These are phyloP conservation scores for Pythium aphanidermatum DNA, from an alignment of 352 stramenopile species.

Conservation along the genomic window DNA sequence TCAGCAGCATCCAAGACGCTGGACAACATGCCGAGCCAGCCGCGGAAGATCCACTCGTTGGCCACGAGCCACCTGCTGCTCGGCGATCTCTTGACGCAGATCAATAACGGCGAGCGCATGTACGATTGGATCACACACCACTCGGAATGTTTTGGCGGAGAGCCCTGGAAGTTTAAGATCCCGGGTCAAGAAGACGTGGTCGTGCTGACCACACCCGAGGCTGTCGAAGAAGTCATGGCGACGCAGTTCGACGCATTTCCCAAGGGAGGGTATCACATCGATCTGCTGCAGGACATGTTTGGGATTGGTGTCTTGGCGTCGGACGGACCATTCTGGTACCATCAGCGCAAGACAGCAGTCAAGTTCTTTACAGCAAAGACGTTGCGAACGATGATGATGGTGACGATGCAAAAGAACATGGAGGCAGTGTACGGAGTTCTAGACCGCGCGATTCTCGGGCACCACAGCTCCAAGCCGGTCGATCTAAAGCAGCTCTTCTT, in stretches of 20 bases:
- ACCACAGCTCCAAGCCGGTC: background rate
- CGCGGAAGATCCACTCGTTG: slow-evolving; percentile 25
- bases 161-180: slow-evolving; percentile 21
- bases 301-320: slow-evolving; percentile 22
- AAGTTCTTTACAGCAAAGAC: slow-evolving; percentile 28
- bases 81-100: slow-evolving; percentile 8
- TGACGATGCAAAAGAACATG: slow-evolving; percentile 7
- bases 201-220: slow-evolving; percentile 17
- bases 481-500: slow-evolving; percentile 36
- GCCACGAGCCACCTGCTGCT: slow-evolving; percentile 12
- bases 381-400: slow-evolving; percentile 21
- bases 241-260: slow-evolving; percentile 32
- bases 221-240: slow-evolving; percentile 27
- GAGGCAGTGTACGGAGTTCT: slow-evolving; percentile 12
- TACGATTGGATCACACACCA: slow-evolving; percentile 16
- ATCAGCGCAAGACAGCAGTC: slow-evolving; percentile 26
- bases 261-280: slow-evolving; percentile 22
- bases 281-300: slow-evolving; percentile 18
- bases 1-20: too few relatives aligned
- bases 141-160: slow-evolving; percentile 8
- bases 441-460: background rate
- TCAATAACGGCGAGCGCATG: slow-evolving; percentile 10
- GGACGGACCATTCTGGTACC: slow-evolving; percentile 26
- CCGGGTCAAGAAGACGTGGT: slow-evolving; percentile 17
- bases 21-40: slow-evolving; percentile 8